Conservation (phyloP, 2,329 filamentous ascomycete genomes). For the Monilinia aucupariae region DNA sequence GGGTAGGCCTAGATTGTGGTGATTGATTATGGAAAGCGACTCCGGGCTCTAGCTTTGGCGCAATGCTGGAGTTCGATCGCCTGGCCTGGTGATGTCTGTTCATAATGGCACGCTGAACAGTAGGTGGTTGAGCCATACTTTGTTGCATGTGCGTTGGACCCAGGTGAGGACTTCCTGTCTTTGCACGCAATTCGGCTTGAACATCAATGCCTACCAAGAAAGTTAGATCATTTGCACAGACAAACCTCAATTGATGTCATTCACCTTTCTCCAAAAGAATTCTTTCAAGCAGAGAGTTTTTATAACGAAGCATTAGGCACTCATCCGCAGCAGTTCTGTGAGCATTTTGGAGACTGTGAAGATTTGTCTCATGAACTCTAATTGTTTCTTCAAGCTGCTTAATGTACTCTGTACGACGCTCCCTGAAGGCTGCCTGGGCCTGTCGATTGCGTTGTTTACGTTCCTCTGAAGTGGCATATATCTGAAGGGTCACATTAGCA, state of each 20-base stretch:
- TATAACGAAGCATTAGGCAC: slow-evolving; percentile 96
- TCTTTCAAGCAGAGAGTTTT: slow-evolving; percentile 92
- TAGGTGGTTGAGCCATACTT: slow-evolving; percentile 65
- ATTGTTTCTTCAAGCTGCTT: slow-evolving; percentile 98
- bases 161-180: slow-evolving; percentile 80
- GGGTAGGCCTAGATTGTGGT: slow-evolving; percentile 73
- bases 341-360: slow-evolving; percentile 87
- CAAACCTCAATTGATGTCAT: neutral
- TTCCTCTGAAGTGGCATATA: slow-evolving; percentile 98
- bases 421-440: slow-evolving; percentile 93
- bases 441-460: slow-evolving; percentile 96
- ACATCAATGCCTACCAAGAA: slow-evolving; percentile 76
- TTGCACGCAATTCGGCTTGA: slow-evolving; percentile 87
- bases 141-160: slow-evolving; percentile 63
- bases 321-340: slow-evolving; percentile 93
- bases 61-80: slow-evolving; percentile 66
- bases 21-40: slow-evolving; percentile 40
- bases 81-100: slow-evolving; percentile 69
- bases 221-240: slow-evolving; percentile 18
- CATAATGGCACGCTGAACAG: slow-evolving; percentile 74
- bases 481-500: slow-evolving; percentile 48
- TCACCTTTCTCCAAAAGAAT: slow-evolving; percentile 93
- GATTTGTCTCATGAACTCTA: slow-evolving; percentile 89
- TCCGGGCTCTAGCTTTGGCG: slow-evolving; percentile 64
- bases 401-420: slow-evolving; percentile 97